Conservation (phyloP, 1,139 yeast species). For the Diutina catenulata region DNA sequence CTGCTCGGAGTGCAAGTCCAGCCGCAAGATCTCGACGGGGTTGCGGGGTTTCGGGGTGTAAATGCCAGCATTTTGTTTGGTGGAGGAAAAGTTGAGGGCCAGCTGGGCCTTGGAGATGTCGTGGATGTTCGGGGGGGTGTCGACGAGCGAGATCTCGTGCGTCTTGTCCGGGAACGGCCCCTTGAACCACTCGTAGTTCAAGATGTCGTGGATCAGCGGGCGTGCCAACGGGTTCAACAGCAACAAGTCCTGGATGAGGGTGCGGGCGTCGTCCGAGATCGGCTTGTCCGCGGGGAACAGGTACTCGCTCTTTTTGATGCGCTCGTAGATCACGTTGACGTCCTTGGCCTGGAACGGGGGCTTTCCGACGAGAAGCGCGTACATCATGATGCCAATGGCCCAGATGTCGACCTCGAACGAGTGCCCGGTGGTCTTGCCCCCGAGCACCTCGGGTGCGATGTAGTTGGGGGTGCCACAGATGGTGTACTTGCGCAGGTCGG, state of each 20-base stretch:
- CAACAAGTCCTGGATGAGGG: conserved; percentile 60
- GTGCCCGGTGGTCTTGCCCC: conserved; percentile 82
- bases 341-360: conserved; percentile 98
- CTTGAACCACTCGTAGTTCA: conserved; percentile 74
- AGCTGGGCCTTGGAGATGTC: conserved; percentile 50
- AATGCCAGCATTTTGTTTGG: conserved; percentile 56
- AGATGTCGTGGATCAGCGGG: conserved; percentile 69
- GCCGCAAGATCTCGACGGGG: conserved; percentile 59
- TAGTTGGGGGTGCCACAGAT: conserved; percentile 98
- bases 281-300: conserved; percentile 66
- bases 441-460: conserved; percentile 93
- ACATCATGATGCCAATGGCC: conserved; percentile 96
- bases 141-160: conserved; percentile 45
- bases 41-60: conserved; percentile 41
- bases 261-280: conserved; percentile 61
- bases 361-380: conserved; percentile 80
- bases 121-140: conserved; percentile 48
- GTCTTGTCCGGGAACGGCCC: conserved; percentile 76
- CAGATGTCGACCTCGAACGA: conserved; percentile 91
- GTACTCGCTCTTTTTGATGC: conserved; percentile 78
- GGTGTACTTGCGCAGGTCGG: conserved; percentile 70
- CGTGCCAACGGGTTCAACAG: conserved; percentile 71
- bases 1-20: conserved; percentile 61
- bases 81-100: conserved; percentile 53
- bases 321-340: conserved; percentile 83